phyloP scores from a whole-genome alignment of 352 stramenopile genomes.

The Lagenidium sp. region DNA sequence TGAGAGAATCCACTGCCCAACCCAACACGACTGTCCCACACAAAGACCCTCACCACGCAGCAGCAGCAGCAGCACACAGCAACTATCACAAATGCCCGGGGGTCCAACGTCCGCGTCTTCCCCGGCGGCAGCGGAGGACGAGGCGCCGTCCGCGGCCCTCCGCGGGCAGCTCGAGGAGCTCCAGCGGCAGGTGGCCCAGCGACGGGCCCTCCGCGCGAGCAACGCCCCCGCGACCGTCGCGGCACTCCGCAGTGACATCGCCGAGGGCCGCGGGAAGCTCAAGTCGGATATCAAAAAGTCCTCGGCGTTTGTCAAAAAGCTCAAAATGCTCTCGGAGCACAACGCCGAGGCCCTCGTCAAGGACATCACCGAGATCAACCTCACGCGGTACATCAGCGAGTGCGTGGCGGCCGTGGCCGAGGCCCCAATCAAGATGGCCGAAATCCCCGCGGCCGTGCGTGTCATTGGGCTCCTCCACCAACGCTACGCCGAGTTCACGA shows the following conservation, averaged over 20 bases:
- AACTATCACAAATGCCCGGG: too few relatives aligned
- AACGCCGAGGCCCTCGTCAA: constrained; percentile 67
- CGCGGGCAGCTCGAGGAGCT: constrained; percentile 38
- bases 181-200: constrained; percentile 15
- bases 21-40: too few relatives aligned
- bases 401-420: constrained; percentile 88
- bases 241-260: constrained; percentile 64
- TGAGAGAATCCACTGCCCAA: too few relatives aligned
- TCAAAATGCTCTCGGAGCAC: constrained; percentile 75
- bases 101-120: too few relatives aligned
- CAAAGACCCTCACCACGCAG: too few relatives aligned
- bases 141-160: constrained; percentile 8
- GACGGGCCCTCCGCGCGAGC: constrained; percentile 34
- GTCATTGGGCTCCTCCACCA: constrained; percentile 88
- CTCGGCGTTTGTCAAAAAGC: constrained; percentile 97
- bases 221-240: constrained; percentile 44
- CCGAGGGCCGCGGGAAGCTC: constrained; percentile 85
- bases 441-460: constrained; percentile 79
- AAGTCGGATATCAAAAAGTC: constrained; percentile 98
- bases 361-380: constrained; percentile 88
- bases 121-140: background rate
- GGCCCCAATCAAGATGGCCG: constrained; percentile 71
- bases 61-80: too few relatives aligned
- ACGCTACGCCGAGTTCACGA: constrained; percentile 87
- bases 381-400: constrained; percentile 94